Percentiles rank a stretch among this genome's conserved stretches.
These are phyloP conservation scores for Botryotinia calthae DNA, from an alignment of 2,329 filamentous ascomycete species.

Conservation along the genomic window DNA sequence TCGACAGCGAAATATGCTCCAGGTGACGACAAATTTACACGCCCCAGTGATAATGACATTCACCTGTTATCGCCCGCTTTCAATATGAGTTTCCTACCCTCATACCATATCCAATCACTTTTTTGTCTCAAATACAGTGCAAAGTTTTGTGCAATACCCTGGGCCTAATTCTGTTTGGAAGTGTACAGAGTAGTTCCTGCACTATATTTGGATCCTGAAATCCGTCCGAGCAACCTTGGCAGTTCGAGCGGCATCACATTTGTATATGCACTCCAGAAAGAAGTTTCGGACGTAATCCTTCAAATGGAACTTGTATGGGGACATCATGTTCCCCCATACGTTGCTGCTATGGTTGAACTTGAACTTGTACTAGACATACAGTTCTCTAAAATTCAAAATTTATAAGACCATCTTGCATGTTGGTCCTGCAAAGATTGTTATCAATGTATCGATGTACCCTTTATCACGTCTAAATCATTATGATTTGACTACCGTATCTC, in stretches of 20 bases:
- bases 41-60: background rate
- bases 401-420: background rate
- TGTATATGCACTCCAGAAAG: background rate
- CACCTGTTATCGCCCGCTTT: background rate
- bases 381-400: background rate
- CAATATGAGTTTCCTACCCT: background rate
- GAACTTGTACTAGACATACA: background rate
- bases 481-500: background rate
- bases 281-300: background rate
- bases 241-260: background rate
- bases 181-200: background rate
- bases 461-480: background rate
- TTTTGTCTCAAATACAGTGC: background rate
- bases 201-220: background rate
- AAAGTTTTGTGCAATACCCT: background rate
- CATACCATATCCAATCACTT: background rate
- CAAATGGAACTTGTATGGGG: background rate
- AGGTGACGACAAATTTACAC: background rate
- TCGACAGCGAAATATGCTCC: background rate
- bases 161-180: background rate
- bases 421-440: background rate
- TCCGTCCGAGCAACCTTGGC: conserved; percentile 2
- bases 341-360: background rate
- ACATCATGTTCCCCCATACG: background rate
- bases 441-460: background rate